phyloP scores from a whole-genome alignment of 2,329 filamentous ascomycete genomes.

The Atkinsonella texensis region DNA sequence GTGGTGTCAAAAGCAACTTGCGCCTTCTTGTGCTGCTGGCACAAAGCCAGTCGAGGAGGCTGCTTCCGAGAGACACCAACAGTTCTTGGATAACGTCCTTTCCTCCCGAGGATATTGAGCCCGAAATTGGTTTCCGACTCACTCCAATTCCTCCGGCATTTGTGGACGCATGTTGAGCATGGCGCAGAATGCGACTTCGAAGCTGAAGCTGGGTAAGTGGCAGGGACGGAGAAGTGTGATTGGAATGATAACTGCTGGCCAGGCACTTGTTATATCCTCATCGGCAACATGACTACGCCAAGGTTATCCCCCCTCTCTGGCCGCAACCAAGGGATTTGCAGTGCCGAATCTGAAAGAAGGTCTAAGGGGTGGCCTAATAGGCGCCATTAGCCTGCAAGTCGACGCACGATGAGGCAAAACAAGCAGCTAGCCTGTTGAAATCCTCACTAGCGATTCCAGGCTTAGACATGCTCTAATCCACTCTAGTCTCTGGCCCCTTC shows the following conservation, averaged over 20 bases:
- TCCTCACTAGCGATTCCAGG: not conserved
- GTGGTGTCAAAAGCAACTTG: not conserved
- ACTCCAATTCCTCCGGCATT: not conserved
- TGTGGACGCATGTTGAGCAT: not conserved
- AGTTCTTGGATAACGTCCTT: not conserved
- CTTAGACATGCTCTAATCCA: no score
- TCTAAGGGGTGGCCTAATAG: not conserved
- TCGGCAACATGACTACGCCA: not conserved
- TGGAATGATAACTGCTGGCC: not conserved
- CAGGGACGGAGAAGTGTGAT: not conserved
- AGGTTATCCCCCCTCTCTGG: not conserved
- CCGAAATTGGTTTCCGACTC: not conserved
- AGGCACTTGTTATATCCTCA: not conserved
- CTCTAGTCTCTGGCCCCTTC: no score
- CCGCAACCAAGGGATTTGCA: not conserved
- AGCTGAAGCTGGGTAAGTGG: not conserved
- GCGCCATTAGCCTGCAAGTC: not conserved
- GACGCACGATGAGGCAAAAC: slow-evolving; percentile 6
- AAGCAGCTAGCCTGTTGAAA: not conserved
- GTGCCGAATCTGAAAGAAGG: slow-evolving; percentile 1
- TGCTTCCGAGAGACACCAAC: not conserved
- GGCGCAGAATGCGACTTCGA: not conserved
- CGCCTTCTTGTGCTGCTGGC: not conserved
- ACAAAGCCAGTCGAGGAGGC: no score
- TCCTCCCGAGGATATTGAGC: not conserved